These are phyloP conservation scores for Tulasnella sp. DNA, from an alignment of 768 basidiomycete genomes.

Conservation along the genomic window DNA sequence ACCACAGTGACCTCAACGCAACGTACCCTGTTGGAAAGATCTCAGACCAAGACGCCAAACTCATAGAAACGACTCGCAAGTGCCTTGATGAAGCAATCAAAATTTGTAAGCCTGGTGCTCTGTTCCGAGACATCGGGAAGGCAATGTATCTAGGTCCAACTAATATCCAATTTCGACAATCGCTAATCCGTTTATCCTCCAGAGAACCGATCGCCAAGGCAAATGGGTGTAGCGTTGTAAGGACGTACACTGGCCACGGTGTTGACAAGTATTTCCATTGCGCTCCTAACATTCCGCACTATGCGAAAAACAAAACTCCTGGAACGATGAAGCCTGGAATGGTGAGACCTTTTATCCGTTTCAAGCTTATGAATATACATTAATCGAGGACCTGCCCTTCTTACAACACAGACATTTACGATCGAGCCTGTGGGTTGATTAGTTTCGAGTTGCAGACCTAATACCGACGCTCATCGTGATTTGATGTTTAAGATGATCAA, in stretches of 20 bases:
- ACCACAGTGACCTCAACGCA: conserved; percentile 86
- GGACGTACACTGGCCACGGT: conserved; percentile 88
- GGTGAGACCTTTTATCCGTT: conserved; percentile 41
- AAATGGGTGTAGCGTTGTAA: conserved; percentile 82
- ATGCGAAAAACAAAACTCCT: conserved; percentile 87
- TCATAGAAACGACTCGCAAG: conserved; percentile 76
- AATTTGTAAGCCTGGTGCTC: conserved; percentile 84
- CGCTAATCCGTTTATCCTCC: conserved; percentile 25
- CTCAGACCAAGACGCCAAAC: conserved; percentile 71
- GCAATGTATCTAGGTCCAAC: conserved; percentile 56
- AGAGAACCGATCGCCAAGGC: conserved; percentile 81
- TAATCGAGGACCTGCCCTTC: not conserved
- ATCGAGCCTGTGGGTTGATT: conserved; percentile 59
- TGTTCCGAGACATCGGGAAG: conserved; percentile 84
- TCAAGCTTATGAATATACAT: not conserved
- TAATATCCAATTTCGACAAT: conserved; percentile 32
- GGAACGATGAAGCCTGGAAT: conserved; percentile 92
- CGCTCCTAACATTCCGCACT: conserved; percentile 85
- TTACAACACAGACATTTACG: conserved; percentile 42
- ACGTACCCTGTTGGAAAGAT: conserved; percentile 86
- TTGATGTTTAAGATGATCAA: conserved; percentile 72
- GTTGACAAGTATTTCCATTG: conserved; percentile 80
- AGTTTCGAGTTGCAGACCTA: conserved; percentile 2
- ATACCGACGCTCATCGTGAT: not conserved
- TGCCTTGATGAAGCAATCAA: conserved; percentile 85